A percentile compares a stretch with the other conserved stretches of the same genome.
phyloP scores from a whole-genome alignment of 192 early-diverging fungal genomes.

The Blastocladiella britannica region DNA sequence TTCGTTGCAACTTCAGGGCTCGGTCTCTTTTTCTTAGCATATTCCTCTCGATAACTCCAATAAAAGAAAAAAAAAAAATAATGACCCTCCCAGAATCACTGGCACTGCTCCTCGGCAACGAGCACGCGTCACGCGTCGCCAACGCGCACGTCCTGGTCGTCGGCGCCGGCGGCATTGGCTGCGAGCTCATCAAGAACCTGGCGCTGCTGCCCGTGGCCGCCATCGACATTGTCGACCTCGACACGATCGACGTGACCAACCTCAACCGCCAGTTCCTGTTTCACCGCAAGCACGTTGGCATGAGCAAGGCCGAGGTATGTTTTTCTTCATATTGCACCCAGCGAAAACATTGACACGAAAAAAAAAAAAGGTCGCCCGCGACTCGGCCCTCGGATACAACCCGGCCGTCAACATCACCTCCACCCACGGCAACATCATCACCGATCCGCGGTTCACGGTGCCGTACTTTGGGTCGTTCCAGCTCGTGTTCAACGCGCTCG shows the following conservation, averaged over 20 bases:
- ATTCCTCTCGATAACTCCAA: no score
- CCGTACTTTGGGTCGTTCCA: slow-evolving; percentile 77
- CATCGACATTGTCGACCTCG: slow-evolving; percentile 82
- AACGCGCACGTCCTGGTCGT: slow-evolving; percentile 37
- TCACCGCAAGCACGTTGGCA: slow-evolving; percentile 76
- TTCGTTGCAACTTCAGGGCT: no score
- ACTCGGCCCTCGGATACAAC: slow-evolving; percentile 70
- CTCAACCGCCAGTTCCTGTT: slow-evolving; percentile 99
- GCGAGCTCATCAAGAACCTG: slow-evolving; percentile 91
- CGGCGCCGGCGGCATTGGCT: slow-evolving; percentile 90
- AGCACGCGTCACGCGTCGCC: neutral
- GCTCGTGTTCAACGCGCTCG: slow-evolving; percentile 85
- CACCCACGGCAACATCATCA: slow-evolving; percentile 71
- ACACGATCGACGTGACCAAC: slow-evolving; percentile 96
- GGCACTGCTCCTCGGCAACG: no score
- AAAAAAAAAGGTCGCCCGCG: slow-evolving; percentile 66
- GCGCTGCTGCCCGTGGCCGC: slow-evolving; percentile 64
- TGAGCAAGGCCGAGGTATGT: slow-evolving; percentile 70
- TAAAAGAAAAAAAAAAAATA: no score
- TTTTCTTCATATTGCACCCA: slow-evolving; percentile 1
- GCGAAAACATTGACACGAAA: no score
- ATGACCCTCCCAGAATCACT: no score
- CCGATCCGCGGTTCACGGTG: slow-evolving; percentile 57
- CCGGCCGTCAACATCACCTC: slow-evolving; percentile 51
- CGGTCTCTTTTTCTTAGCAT: no score